A percentile compares a stretch with the other conserved stretches of the same genome.
Conservation (phyloP, 768 basidiomycete genomes). For the Wakefieldia striispora region DNA sequence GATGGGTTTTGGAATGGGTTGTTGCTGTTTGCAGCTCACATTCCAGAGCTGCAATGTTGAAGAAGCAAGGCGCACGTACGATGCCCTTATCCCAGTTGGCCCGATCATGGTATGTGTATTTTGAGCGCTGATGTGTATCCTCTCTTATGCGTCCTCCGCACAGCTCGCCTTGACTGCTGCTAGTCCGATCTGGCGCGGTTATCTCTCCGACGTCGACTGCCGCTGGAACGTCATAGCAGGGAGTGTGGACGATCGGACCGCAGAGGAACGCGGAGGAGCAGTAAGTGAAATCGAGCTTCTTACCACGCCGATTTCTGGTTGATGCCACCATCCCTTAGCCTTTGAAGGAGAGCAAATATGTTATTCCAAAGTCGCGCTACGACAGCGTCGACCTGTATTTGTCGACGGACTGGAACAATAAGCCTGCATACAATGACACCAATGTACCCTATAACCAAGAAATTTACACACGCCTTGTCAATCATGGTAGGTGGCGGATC, state of each 20-base stretch:
- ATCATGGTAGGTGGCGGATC: constrained; percentile 55
- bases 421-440: constrained; percentile 93
- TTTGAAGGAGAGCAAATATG: constrained; percentile 65
- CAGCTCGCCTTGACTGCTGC: constrained; percentile 94
- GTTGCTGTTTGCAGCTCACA: constrained; percentile 95
- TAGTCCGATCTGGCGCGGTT: constrained; percentile 92
- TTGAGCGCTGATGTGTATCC: not conserved
- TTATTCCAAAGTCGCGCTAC: constrained; percentile 95
- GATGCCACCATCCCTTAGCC: constrained; percentile 49
- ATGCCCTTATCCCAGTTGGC: constrained; percentile 91
- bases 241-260: constrained; percentile 96
- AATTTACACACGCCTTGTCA: constrained; percentile 69
- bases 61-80: constrained; percentile 92
- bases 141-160: constrained; percentile 3
- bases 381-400: constrained; percentile 95
- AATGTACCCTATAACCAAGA: constrained; percentile 72
- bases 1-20: constrained; percentile 99
- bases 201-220: constrained; percentile 95
- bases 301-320: constrained; percentile 2
- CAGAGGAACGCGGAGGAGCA: constrained; percentile 81
- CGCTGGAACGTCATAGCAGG: constrained; percentile 99
- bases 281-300: constrained; percentile 47
- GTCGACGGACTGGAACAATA: constrained; percentile 81
- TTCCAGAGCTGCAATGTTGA: constrained; percentile 95
- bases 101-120: constrained; percentile 78